Conservation (phyloP, 2,329 filamentous ascomycete species). For the Parascedosporium putredinis region DNA sequence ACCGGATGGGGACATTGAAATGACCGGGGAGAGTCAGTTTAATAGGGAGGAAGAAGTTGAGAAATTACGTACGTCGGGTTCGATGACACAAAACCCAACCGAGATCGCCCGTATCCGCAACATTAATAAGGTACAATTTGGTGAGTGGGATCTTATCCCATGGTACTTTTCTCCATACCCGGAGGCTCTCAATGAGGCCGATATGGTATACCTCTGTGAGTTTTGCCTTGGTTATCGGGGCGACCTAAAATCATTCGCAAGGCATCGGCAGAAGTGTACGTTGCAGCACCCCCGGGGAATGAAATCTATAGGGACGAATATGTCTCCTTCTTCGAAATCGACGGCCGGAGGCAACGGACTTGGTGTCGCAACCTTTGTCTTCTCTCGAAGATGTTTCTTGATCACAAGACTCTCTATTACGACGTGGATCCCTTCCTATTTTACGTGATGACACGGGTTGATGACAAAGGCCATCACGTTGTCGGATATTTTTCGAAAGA, state of each 20-base stretch:
- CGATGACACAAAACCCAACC: conserved; percentile 97
- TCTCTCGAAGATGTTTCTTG: conserved; percentile 89
- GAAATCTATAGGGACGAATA: conserved; percentile 95
- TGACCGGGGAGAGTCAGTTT: conserved; percentile 38
- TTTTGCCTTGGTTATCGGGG: conserved; percentile 92
- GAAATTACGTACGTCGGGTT: conserved; percentile 85
- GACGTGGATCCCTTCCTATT: conserved; percentile 99
- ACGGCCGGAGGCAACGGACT: conserved; percentile 83
- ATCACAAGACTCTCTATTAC: conserved; percentile 97
- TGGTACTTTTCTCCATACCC: conserved; percentile 99
- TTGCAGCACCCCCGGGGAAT: conserved; percentile 86
- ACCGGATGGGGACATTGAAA: conserved; percentile 43
- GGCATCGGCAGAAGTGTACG: conserved; percentile 83
- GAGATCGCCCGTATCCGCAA: conserved; percentile 95
- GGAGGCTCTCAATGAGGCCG: conserved; percentile 74
- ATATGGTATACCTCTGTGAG: conserved; percentile 93
- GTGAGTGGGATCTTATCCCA: conserved; percentile 80
- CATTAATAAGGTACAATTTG: conserved; percentile 88
- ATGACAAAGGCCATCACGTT: conserved; percentile 83
- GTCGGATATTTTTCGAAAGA: conserved; percentile 99
- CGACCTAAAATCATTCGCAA: conserved; percentile 67
- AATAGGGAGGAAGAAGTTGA: conserved; percentile 89
- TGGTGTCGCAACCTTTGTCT: conserved; percentile 96
- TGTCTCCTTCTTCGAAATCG: conserved; percentile 94
- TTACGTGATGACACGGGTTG: conserved; percentile 90